Base-by-base conservation (phyloP, 1,284 basidiomycete species). In the Hymenochaete sp. region DNA sequence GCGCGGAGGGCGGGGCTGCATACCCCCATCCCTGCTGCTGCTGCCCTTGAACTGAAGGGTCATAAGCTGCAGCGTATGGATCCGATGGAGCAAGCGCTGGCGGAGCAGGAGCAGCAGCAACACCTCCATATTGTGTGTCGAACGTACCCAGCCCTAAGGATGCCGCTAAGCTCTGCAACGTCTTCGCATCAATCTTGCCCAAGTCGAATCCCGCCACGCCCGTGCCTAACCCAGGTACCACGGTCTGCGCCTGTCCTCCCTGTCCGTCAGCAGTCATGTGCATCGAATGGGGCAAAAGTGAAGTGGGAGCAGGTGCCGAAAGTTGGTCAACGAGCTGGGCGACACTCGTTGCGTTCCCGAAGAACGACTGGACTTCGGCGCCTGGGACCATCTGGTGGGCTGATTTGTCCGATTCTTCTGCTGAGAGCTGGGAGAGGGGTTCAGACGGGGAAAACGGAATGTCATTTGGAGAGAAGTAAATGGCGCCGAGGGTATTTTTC, bases 371-470 rank as follows among this genome's bases (percentile, higher is more conserved):
- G 47, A 74, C 70, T 40, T 84, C 81, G 14, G 73, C 66, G 19
- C 85, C 84, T 28, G 73, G 69, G 21, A 76, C 71, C 82, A 89
- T 87, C 42, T 63, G 57, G 56, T 70, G 71, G 52, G 75, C 70
- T 38, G 74, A 69, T 55, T 62, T 67, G 60, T 87, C 82, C 50
- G 77, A 68, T 56, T 84, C 77, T 51, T 82, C 82, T 54, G 82
- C 81, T 32, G 72, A 58, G 52, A 83, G 71, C 55, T 71, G 67
- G 48, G 61, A 60, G 14, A 70, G 56, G n/a, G 79, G 77, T 61
- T 88, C 85, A 27, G 71, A 72, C n/a, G 86, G 82, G 47, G 78
- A 72, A 42, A 85, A 80, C 18, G 86, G 85, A 56, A 87, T 80
- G 53, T 82, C 79, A 39, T 70, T 67, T 28, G 69, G 61, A 13